Conservation (phyloP, 441 rosid genomes). For the Aquilaria agallochum region DNA sequence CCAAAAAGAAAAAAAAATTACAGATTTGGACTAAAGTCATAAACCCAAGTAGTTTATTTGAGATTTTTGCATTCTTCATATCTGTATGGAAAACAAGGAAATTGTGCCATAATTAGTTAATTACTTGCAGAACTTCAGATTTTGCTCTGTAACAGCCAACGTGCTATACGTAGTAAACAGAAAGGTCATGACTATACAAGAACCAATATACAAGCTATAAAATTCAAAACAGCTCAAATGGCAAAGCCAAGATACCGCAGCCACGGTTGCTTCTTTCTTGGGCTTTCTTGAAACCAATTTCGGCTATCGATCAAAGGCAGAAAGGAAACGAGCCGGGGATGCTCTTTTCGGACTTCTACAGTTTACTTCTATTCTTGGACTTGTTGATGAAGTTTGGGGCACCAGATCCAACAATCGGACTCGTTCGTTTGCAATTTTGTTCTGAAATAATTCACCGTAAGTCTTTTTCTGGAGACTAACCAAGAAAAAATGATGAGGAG, state of each 20-base stretch:
- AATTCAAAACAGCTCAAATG: constrained; percentile 2
- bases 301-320: constrained; percentile 60
- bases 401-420: constrained; percentile 46
- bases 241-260: background rate
- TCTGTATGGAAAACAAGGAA: no score
- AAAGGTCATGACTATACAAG: background rate
- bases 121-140: no score
- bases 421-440: constrained; percentile 46
- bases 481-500: background rate
- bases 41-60: no score
- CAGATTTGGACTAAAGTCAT: no score
- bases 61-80: no score
- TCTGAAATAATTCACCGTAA: constrained; percentile 31
- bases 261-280: background rate
- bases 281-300: no score
- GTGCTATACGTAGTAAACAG: no score
- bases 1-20: no score
- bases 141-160: no score
- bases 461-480: background rate
- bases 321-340: constrained; percentile 53
- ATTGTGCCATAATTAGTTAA: no score
- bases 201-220: background rate
- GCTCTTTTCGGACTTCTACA: constrained; percentile 56
- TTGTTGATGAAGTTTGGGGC: constrained; percentile 49
- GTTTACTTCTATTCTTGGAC: constrained; percentile 42